Conservation (phyloP, 2,329 filamentous ascomycete genomes). For the Epichloe coenophiala region DNA sequence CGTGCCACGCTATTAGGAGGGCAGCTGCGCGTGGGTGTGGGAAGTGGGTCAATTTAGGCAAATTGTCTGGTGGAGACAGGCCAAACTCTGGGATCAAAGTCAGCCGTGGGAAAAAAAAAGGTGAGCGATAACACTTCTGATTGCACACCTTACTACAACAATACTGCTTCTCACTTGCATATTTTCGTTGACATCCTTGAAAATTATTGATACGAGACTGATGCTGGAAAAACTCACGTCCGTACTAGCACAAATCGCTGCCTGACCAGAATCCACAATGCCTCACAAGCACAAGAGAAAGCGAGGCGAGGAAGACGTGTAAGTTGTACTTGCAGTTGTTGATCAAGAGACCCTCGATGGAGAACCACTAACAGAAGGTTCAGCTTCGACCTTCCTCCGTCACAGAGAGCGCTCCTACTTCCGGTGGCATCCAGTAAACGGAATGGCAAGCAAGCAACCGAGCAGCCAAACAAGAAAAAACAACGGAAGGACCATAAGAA, state of each 20-base stretch:
- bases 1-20: too few species aligned
- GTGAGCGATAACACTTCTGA: background rate
- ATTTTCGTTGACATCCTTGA: background rate
- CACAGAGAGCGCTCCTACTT: conserved; percentile 36
- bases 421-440: conserved; percentile 25
- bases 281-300: conserved; percentile 74
- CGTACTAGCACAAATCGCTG: conserved; percentile 5
- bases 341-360: background rate
- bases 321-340: conserved; percentile 11
- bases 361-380: conserved; percentile 6
- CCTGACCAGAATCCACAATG: conserved; percentile 34
- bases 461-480: too few species aligned
- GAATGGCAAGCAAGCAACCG: conserved; percentile 12
- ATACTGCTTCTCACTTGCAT: background rate
- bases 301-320: conserved; percentile 43
- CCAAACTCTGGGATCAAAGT: too few species aligned
- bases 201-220: background rate
- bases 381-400: conserved; percentile 37
- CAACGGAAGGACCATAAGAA: too few species aligned
- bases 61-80: background rate
- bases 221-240: background rate
- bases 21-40: background rate
- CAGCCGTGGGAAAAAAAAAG: background rate
- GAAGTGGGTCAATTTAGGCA: background rate
- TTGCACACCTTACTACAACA: background rate